A percentile compares a stretch with the other conserved stretches of the same genome.
Evolutionary conservation across 345 rosid genomes (phyloP).

Genomic region (Eucalyptus paniculata): DNA sequence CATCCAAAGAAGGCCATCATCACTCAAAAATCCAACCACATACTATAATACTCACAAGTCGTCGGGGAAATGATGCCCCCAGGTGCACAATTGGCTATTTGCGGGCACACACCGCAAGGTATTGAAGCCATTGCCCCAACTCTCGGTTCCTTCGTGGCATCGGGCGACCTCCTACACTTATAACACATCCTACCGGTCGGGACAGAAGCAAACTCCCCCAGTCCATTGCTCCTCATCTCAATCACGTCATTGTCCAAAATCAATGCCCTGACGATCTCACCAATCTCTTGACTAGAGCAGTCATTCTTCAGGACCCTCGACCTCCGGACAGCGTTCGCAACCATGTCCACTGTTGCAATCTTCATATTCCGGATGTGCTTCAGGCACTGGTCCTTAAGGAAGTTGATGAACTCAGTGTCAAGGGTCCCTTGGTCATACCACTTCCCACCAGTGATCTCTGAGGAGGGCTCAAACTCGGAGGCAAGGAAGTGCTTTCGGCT

Average conservation of each 20-base stretch:
- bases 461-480: constrained; percentile 48
- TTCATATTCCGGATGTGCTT: constrained; percentile 8
- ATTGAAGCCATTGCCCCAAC: constrained; percentile 52
- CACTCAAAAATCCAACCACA: constrained; percentile 62
- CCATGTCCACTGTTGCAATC: constrained; percentile 40
- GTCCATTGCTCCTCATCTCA: constrained; percentile 57
- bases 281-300: constrained; percentile 23
- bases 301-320: constrained; percentile 15
- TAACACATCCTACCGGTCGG: constrained; percentile 43
- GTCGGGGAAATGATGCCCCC: constrained; percentile 59
- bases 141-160: constrained; percentile 15
- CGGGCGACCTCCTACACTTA: constrained; percentile 9
- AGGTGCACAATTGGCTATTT: constrained; percentile 41
- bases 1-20: not conserved
- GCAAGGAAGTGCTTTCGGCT: constrained; percentile 49
- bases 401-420: constrained; percentile 20
- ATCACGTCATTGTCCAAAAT: constrained; percentile 50
- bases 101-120: constrained; percentile 84
- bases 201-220: constrained; percentile 33
- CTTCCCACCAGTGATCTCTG: constrained; percentile 66
- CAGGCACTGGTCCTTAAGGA: constrained; percentile 26
- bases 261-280: constrained; percentile 53
- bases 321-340: constrained; percentile 16
- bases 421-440: constrained; percentile 68
- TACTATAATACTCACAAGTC: constrained; percentile 47